A percentile compares a stretch with the other conserved stretches of the same genome.
These are phyloP conservation scores for Fusarium lyarnte DNA, from an alignment of 2,329 filamentous ascomycete genomes.

Conservation along the genomic window DNA sequence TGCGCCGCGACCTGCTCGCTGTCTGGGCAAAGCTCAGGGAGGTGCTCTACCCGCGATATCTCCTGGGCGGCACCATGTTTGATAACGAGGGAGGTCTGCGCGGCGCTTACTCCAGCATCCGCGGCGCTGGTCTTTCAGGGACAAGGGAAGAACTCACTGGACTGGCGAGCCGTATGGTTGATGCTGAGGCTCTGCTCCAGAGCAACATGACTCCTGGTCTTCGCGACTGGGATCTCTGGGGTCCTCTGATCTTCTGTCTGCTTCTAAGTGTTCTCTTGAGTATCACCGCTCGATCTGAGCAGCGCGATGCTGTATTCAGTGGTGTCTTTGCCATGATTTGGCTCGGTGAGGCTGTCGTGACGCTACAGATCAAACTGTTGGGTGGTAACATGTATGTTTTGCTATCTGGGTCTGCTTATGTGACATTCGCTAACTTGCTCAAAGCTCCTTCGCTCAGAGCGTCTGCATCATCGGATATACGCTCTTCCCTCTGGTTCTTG, in stretches of 20 bases:
- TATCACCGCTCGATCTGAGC: slow-evolving; percentile 78
- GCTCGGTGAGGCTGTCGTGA: slow-evolving; percentile 96
- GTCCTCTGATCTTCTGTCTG: slow-evolving; percentile 92
- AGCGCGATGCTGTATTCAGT: slow-evolving; percentile 90
- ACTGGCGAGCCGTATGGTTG: slow-evolving; percentile 69
- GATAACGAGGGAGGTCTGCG: slow-evolving; percentile 64
- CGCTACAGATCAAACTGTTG: slow-evolving; percentile 95
- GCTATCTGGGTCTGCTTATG: background rate
- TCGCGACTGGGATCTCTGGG: slow-evolving; percentile 98
- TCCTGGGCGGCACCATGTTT: slow-evolving; percentile 77
- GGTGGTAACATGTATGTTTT: slow-evolving; percentile 92
- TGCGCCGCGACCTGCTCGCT: slow-evolving; percentile 88
- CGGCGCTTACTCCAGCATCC: slow-evolving; percentile 69
- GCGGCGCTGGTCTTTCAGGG: slow-evolving; percentile 66
- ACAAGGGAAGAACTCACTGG: slow-evolving; percentile 71
- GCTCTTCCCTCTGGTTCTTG: slow-evolving; percentile 94
- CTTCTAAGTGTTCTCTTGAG: slow-evolving; percentile 88
- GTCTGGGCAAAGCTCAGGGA: slow-evolving; percentile 99
- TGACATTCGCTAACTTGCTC: slow-evolving; percentile 33
- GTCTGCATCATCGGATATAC: slow-evolving; percentile 99
- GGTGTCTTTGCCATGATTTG: slow-evolving; percentile 97
- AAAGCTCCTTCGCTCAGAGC: slow-evolving; percentile 95
- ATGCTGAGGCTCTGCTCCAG: slow-evolving; percentile 69
- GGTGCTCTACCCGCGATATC: slow-evolving; percentile 94
- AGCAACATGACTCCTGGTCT: slow-evolving; percentile 88